phyloP scores from a whole-genome alignment of 805 yeast species.

The Pichia eremophila region DNA sequence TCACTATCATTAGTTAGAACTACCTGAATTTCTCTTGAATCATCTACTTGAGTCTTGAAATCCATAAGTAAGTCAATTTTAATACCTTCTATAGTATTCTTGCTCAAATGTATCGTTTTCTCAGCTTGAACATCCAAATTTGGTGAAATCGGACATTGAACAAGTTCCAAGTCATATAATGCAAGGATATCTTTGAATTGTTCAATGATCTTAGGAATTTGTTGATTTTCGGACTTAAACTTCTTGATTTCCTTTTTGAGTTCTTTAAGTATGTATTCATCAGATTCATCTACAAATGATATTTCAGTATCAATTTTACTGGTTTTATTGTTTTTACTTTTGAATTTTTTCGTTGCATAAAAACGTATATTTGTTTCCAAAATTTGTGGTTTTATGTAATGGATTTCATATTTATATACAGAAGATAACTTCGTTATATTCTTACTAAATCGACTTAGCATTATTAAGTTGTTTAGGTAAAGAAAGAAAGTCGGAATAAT shows the following conservation, averaged over 20 bases:
- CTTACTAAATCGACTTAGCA: too few relatives aligned
- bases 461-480: too few relatives aligned
- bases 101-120: conserved; percentile 7
- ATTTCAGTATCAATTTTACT: background rate
- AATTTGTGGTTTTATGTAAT: too few relatives aligned
- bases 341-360: background rate
- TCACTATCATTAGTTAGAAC: background rate
- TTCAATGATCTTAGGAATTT: background rate
- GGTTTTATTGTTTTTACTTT: background rate
- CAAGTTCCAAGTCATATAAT: conserved; percentile 5
- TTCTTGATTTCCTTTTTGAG: background rate
- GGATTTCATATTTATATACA: too few relatives aligned
- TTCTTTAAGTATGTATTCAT: conserved; percentile 1
- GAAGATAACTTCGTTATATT: too few relatives aligned
- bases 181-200: conserved; percentile 1
- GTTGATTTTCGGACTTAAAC: background rate
- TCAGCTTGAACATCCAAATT: background rate
- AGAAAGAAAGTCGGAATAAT: too few relatives aligned
- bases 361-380: too few relatives aligned
- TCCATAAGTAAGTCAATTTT: conserved; percentile 7
- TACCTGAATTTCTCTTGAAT: conserved; percentile 7
- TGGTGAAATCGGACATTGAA: conserved; percentile 4
- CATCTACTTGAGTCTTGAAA: conserved; percentile 1
- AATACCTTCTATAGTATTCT: background rate
- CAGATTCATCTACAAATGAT: conserved; percentile 1